Conservation (phyloP, 805 yeast species). For the Candida verbasci region DNA sequence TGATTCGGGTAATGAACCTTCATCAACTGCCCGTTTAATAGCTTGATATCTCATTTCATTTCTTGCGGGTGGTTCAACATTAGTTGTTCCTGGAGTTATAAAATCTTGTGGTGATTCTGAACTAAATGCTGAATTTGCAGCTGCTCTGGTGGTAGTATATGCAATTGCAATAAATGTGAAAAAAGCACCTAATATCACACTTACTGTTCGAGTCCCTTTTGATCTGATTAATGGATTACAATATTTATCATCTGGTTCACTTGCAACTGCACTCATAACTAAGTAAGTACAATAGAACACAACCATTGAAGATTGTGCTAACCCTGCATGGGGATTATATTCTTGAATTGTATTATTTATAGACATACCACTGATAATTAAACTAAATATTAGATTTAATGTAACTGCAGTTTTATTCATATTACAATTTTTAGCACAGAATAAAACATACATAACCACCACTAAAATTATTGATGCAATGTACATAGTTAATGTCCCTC, state of each 20-base stretch:
- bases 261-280: conserved; percentile 86
- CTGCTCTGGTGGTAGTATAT: conserved; percentile 95
- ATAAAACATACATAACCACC: conserved; percentile 73
- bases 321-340: conserved; percentile 89
- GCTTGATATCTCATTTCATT: conserved; percentile 83
- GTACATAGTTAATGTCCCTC: conserved; percentile 88
- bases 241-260: conserved; percentile 90
- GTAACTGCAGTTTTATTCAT: conserved; percentile 88
- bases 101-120: conserved; percentile 37
- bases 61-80: conserved; percentile 48
- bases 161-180: conserved; percentile 95
- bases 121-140: conserved; percentile 55
- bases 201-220: conserved; percentile 82
- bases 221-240: conserved; percentile 93
- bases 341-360: conserved; percentile 84
- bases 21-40: conserved; percentile 89
- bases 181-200: conserved; percentile 83
- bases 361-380: conserved; percentile 65
- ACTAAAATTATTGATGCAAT: conserved; percentile 68
- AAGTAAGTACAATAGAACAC: conserved; percentile 88
- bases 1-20: conserved; percentile 90
- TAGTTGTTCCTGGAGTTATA: conserved; percentile 21
- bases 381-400: conserved; percentile 62
- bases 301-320: conserved; percentile 96
- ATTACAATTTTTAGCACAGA: conserved; percentile 75